These are phyloP conservation scores for Xylaria sp. DNA, from an alignment of 2,329 filamentous ascomycete genomes.

Conservation along the genomic window DNA sequence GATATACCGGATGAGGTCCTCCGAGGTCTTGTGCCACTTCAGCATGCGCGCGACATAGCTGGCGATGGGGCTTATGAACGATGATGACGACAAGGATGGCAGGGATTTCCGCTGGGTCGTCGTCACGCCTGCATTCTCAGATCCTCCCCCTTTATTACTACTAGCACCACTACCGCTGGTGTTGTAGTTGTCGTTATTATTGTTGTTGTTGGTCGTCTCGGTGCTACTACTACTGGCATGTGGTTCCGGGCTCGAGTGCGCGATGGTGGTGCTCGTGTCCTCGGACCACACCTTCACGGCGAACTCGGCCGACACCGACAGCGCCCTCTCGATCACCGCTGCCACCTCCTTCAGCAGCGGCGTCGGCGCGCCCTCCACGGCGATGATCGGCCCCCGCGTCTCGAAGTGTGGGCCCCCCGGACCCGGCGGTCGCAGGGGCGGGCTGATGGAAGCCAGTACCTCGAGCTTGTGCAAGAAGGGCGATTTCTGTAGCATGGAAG, in stretches of 20 bases:
- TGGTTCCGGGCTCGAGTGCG: slow-evolving; percentile 36
- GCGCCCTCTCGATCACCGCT: slow-evolving; percentile 70
- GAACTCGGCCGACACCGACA: slow-evolving; percentile 60
- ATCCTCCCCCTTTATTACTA: slow-evolving; percentile 11
- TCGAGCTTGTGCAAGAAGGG: slow-evolving; percentile 80
- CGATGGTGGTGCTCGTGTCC: slow-evolving; percentile 41
- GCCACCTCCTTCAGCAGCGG: slow-evolving; percentile 66
- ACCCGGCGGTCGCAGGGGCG: slow-evolving; percentile 63
- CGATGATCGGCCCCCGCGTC: slow-evolving; percentile 80
- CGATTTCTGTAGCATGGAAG: slow-evolving; percentile 56
- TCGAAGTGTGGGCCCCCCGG: slow-evolving; percentile 50
- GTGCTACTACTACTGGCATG: slow-evolving; percentile 14
- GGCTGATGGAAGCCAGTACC: slow-evolving; percentile 79
- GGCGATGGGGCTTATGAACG: slow-evolving; percentile 56
- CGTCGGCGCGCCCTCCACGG: slow-evolving; percentile 78
- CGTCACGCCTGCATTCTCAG: slow-evolving; percentile 6
- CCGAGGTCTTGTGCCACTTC: slow-evolving; percentile 79
- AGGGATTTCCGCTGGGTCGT: slow-evolving; percentile 22
- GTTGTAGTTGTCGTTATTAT: slow-evolving; percentile 5
- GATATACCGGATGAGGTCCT: slow-evolving; percentile 70
- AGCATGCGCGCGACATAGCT: slow-evolving; percentile 75
- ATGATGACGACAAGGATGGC: no score
- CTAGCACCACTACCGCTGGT: not conserved
- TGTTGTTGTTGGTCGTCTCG: slow-evolving; percentile 5
- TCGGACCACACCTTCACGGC: slow-evolving; percentile 59